Evolutionary conservation across 75 land plant species (phyloP).

Genomic region (Picea glauca): DNA sequence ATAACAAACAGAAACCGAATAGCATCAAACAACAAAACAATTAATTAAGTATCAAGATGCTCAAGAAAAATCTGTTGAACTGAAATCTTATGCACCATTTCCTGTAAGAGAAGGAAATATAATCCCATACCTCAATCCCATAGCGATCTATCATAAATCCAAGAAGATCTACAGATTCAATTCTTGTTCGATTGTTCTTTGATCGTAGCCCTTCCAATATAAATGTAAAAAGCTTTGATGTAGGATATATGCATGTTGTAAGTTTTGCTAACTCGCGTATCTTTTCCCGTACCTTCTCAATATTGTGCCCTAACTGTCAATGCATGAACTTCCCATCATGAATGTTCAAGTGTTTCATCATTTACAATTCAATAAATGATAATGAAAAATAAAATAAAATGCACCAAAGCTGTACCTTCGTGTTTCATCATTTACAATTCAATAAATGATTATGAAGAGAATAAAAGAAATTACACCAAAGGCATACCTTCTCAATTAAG

Average conservation of each 20-base stretch:
- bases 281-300: constrained; percentile 93
- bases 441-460: too few relatives aligned
- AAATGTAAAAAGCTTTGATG: constrained; percentile 73
- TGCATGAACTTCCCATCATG: too few relatives aligned
- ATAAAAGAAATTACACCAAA: neutral
- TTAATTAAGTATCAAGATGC: neutral
- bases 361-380: too few relatives aligned
- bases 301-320: constrained; percentile 96
- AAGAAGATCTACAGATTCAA: constrained; percentile 88
- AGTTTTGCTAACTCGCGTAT: constrained; percentile 86
- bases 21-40: neutral
- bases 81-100: constrained; percentile 4
- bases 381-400: too few relatives aligned
- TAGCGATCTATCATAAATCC: constrained; percentile 81
- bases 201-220: constrained; percentile 90
- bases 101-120: neutral
- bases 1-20: constrained; percentile 7
- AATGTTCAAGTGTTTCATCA: too few relatives aligned
- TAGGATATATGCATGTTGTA: constrained; percentile 60
- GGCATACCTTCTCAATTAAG: constrained; percentile 87
- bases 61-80: neutral
- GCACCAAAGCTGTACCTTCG: neutral
- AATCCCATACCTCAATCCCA: constrained; percentile 70
- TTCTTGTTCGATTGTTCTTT: constrained; percentile 86
- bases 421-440: too few relatives aligned